Base-by-base conservation (phyloP, 202 grass and related monocot species). In the Dendrocalamus latiflorus region DNA sequence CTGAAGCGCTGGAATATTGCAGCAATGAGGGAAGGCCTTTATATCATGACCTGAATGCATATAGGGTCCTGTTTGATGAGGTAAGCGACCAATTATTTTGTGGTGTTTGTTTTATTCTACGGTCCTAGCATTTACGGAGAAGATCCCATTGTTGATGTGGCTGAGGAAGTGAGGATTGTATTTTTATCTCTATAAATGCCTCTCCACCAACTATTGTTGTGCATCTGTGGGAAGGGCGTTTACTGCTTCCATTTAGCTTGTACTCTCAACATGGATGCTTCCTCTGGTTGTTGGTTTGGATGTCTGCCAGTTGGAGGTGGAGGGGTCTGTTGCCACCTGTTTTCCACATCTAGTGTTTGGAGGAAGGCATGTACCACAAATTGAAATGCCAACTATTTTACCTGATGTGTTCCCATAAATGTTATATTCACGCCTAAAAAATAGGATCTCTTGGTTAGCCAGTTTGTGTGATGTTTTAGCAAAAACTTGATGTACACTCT, bases 11-110 rank as follows among this genome's bases (percentile, higher is more conserved):
- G 76, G 92, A 98, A 36, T 95, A 93, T 60, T 95, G 92, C 77
- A 87, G 89, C 50, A 87, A 69, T 17, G 79, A 98, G 59, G 92
- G 87, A 49, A 88, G 92, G 18, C 90, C 90, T 70, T 67, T 98
- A 72, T 98, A 98, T 82, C 95, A 98, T 74, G 95, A 98, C 53
- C 81, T 98, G 61, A 94, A 98, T 76, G 87, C 95, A 50, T 98
- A 98, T 33, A 90, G 95, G 66, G 89, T 98, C 44, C 95, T 98
- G 72, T 98, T 98, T 77, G 92, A 95, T 81, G 77, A 90, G 85
- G 95, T 98, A 88, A 47, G 68, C n/a, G 47, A 71, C 54, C 21
- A 14, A 34, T 39, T 56, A 28, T 65, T 81, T 60, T 76, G 18
- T 14, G 12, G 3, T 41, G 12, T 71, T 64, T 25, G 16, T 57